Conservation (phyloP, 371 early-diverging fungal genomes). For the Mortierella sp. region DNA sequence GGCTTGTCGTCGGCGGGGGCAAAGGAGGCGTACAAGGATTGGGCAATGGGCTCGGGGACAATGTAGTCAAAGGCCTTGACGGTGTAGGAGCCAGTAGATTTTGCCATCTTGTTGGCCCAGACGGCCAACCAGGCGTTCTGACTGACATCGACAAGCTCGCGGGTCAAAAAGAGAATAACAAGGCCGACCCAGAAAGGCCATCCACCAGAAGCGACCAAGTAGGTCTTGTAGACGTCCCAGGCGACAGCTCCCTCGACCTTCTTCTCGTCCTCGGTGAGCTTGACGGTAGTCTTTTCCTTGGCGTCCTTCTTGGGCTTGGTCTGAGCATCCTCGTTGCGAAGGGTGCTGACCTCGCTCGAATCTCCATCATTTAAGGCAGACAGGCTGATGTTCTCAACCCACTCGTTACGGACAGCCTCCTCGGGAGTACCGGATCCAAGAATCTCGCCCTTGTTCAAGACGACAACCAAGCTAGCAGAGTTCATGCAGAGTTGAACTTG, state of each 20-base stretch:
- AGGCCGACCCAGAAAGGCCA: slow-evolving; percentile 65
- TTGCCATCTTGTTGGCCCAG: slow-evolving; percentile 47
- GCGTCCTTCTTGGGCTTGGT: slow-evolving; percentile 48
- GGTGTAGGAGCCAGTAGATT: slow-evolving; percentile 34
- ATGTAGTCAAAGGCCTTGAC: slow-evolving; percentile 41
- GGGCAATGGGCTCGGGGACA: slow-evolving; percentile 39
- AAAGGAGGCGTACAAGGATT: slow-evolving; percentile 44
- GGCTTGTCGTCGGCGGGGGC: slow-evolving; percentile 18
- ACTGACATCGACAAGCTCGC: slow-evolving; percentile 64
- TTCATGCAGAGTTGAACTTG: slow-evolving; percentile 83
- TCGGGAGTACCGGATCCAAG: slow-evolving; percentile 60
- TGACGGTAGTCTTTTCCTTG: slow-evolving; percentile 61
- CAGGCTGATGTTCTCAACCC: slow-evolving; percentile 62
- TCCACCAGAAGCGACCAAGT: slow-evolving; percentile 78
- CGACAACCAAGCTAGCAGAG: slow-evolving; percentile 74
- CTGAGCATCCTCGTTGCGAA: slow-evolving; percentile 23
- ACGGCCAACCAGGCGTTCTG: slow-evolving; percentile 57
- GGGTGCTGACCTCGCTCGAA: slow-evolving; percentile 32
- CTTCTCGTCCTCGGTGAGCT: slow-evolving; percentile 77
- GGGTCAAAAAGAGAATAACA: slow-evolving; percentile 63
- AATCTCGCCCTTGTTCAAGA: slow-evolving; percentile 73
- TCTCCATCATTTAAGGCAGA: slow-evolving; percentile 13
- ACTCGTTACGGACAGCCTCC: slow-evolving; percentile 60
- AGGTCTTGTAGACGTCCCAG: slow-evolving; percentile 71
- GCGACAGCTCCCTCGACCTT: slow-evolving; percentile 76